Percentiles rank a stretch among this genome's conserved stretches.
These are phyloP conservation scores for Hypoxylon perforatum DNA, from an alignment of 495 filamentous ascomycete genomes.

Conservation along the genomic window DNA sequence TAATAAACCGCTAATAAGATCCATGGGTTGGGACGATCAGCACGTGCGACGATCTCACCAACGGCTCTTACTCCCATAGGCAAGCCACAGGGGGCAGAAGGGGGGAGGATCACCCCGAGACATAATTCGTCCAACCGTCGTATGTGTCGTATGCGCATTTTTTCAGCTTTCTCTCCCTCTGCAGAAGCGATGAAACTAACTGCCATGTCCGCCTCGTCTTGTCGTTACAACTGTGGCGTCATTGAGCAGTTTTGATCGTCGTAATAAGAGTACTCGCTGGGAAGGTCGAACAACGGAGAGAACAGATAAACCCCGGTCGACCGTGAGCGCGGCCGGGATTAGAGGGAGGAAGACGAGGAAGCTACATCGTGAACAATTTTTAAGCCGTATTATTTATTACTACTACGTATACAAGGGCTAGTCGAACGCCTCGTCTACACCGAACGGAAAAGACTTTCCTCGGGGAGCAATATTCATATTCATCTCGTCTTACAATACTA, in stretches of 20 bases:
- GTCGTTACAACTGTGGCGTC: slow-evolving; percentile 37
- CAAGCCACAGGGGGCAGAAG: slow-evolving; percentile 11
- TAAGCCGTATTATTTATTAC: slow-evolving; percentile 19
- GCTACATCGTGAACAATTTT: slow-evolving; percentile 20
- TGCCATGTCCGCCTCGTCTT: slow-evolving; percentile 24
- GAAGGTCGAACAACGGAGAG: slow-evolving; percentile 27
- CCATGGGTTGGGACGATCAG: slow-evolving; percentile 42
- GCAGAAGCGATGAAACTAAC: slow-evolving; percentile 17
- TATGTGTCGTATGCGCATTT: slow-evolving; percentile 20
- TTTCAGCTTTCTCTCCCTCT: slow-evolving; percentile 35
- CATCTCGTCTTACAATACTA: slow-evolving; percentile 5
- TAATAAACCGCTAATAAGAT: slow-evolving; percentile 42
- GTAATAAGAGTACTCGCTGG: slow-evolving; percentile 23
- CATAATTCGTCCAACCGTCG: slow-evolving; percentile 29
- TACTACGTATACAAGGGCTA: slow-evolving; percentile 2
- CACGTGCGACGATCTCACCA: slow-evolving; percentile 44
- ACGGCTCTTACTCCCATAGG: slow-evolving; percentile 35
- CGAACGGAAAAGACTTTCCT: neutral
- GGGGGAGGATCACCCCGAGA: slow-evolving; percentile 20
- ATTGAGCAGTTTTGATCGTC: slow-evolving; percentile 38
- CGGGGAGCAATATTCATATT: slow-evolving; percentile 11
- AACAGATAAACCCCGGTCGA: slow-evolving; percentile 12
- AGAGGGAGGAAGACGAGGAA: too few species aligned
- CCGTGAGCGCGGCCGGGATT: slow-evolving; percentile 11
- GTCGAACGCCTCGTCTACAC: neutral